phyloP scores from a whole-genome alignment of 768 basidiomycete genomes.

The Cystobasidiopsis lactophilus region DNA sequence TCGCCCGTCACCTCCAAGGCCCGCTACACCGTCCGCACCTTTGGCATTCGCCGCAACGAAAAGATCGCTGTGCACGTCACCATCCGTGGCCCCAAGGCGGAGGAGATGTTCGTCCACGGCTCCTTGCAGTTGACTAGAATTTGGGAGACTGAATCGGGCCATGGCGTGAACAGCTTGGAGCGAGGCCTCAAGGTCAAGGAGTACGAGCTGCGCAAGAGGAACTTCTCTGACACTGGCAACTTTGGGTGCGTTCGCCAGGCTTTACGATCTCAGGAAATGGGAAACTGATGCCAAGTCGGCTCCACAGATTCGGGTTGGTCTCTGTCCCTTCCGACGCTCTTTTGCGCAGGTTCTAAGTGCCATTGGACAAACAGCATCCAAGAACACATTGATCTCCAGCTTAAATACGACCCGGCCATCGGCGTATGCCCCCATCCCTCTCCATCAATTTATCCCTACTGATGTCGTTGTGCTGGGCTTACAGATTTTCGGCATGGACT shows the following conservation, averaged over 20 bases:
- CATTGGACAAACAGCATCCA: not conserved
- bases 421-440: constrained; percentile 27
- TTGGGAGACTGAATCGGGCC: too few species aligned
- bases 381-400: constrained; percentile 96
- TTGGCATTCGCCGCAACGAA: constrained; percentile 99
- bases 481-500: constrained; percentile 96
- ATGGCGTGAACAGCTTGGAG: constrained; percentile 35
- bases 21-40: constrained; percentile 95
- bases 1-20: constrained; percentile 99
- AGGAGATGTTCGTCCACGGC: constrained; percentile 43
- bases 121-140: not conserved
- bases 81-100: constrained; percentile 96
- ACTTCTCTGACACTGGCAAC: constrained; percentile 98
- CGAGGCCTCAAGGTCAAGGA: constrained; percentile 99
- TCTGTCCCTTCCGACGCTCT: too few species aligned
- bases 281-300: not conserved
- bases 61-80: constrained; percentile 81
- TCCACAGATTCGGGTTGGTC: too few species aligned
- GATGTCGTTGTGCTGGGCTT: not conserved
- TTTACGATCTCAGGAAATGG: constrained; percentile 1
- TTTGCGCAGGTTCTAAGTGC: too few species aligned
- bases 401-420: constrained; percentile 91
- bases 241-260: constrained; percentile 92
- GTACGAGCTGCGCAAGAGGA: constrained; percentile 88
- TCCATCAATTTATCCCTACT: not conserved